These are phyloP conservation scores for Aspergillus ochraceoroseus DNA, from an alignment of 2,329 filamentous ascomycete genomes.

Conservation along the genomic window DNA sequence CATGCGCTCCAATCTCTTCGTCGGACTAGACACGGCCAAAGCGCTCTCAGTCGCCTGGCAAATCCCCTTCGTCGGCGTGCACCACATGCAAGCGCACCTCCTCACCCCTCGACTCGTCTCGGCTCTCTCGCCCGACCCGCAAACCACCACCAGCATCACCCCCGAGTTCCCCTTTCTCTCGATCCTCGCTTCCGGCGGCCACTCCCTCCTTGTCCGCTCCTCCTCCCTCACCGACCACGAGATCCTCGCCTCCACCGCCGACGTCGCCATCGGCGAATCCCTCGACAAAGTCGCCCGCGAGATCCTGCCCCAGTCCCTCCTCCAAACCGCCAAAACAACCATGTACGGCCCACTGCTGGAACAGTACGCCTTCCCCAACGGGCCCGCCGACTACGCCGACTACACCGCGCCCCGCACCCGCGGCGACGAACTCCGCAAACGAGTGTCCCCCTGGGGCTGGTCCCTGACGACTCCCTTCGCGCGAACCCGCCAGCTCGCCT, in stretches of 20 bases:
- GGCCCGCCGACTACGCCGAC: constrained; percentile 33
- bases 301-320: constrained; percentile 60
- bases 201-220: constrained; percentile 80
- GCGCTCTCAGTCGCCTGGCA: constrained; percentile 79
- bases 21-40: constrained; percentile 79
- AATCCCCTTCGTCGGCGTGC: constrained; percentile 75
- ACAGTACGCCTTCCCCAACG: constrained; percentile 64
- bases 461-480: constrained; percentile 62
- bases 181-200: constrained; percentile 84
- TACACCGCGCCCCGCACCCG: constrained; percentile 59
- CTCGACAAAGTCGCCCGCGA: constrained; percentile 80
- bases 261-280: constrained; percentile 83
- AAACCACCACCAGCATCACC: constrained; percentile 8
- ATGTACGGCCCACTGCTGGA: constrained; percentile 82
- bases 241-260: constrained; percentile 67
- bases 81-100: constrained; percentile 97
- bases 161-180: constrained; percentile 80
- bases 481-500: constrained; percentile 56
- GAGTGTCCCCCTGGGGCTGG: constrained; percentile 59
- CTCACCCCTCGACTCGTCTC: constrained; percentile 74
- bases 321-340: constrained; percentile 55
- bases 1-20: constrained; percentile 71
- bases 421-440: constrained; percentile 54
- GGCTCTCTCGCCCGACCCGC: constrained; percentile 50
- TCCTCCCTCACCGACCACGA: constrained; percentile 62